Evolutionary conservation across 2,329 filamentous ascomycete species (phyloP), one percentile per base, ranked within the genome.

Genomic region (Drechslerella stenobrocha): DNA sequence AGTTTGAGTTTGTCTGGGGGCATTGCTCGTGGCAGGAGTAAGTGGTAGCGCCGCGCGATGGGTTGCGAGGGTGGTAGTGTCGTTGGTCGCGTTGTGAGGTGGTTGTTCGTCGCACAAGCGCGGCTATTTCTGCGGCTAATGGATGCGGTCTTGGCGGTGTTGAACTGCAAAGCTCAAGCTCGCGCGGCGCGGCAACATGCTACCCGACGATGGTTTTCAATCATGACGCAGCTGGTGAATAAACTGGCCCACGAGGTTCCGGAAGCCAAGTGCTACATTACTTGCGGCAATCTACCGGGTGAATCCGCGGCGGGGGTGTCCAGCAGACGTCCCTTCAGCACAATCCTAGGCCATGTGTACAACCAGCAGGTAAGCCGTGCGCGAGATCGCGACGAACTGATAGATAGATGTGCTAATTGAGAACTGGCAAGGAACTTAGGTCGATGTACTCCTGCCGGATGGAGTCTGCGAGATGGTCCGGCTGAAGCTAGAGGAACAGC

Each of bases 231-330:
- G 34, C 52, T 67, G 20, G 34, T 52, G 23, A 67, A 67, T 34
- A 67, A 67, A 37, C 55, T 60, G 13, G 24, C 63, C 20, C 20
- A 48, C 28, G 44, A 24, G 15, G 46, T 9, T 13, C 55, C 63
- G 7, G 63, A 67, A 22, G 35, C 26, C 15, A 67, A 67, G 59
- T 67, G 63, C 30, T 67, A 67, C 32, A 50, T 60, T 7, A 67
- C 63, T 4, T 56, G 50, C 11, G 55, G 63, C 15, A 45, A 26
- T 2, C 30, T 67, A 2, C 40, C 44, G 2, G 35, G 18, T 9
- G 9, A 26, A 4, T 2, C 34, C 15, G 45, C 28, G 3, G 18
- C 48, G 11, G 34, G 50, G 23, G 46, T 20, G 8, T 40, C 35
- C 11, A 56, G 24, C 2, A 53, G 42, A 26, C 45, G 64, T n/a